A percentile compares a stretch with the other conserved stretches of the same genome.
phyloP scores from a whole-genome alignment of 176 grass and related monocot genomes.

The Oryza australiensis region DNA sequence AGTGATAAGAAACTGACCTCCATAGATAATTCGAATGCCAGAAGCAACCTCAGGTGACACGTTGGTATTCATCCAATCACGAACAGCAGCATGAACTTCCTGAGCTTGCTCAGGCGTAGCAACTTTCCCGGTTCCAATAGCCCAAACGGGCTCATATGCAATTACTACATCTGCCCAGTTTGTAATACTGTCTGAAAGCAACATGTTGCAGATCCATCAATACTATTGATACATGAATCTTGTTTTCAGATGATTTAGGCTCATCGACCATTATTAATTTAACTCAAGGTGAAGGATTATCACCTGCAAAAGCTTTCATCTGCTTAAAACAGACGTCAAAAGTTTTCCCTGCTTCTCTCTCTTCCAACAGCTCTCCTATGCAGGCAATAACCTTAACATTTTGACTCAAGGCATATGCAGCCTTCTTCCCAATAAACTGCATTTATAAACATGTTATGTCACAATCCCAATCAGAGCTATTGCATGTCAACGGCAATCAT shows the following conservation, averaged over 20 bases:
- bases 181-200: constrained; percentile 75
- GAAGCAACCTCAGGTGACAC: constrained; percentile 91
- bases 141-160: constrained; percentile 98
- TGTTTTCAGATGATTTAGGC: not conserved
- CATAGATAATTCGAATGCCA: constrained; percentile 83
- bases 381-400: constrained; percentile 98
- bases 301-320: constrained; percentile 94
- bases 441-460: constrained; percentile 25
- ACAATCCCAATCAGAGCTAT: not conserved
- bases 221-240: not conserved
- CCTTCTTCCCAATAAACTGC: constrained; percentile 97
- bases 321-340: constrained; percentile 96
- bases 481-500: constrained; percentile 1
- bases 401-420: constrained; percentile 93
- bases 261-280: not conserved
- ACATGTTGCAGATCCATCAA: constrained; percentile 29
- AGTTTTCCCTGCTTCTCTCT: constrained; percentile 97
- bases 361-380: constrained; percentile 94
- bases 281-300: constrained; percentile 9
- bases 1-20: constrained; percentile 58
- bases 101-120: constrained; percentile 91
- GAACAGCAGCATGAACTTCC: constrained; percentile 88
- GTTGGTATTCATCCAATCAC: constrained; percentile 92
- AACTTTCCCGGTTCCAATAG: constrained; percentile 96
- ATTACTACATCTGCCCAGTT: constrained; percentile 88